These are phyloP conservation scores for Cynara cardunculus DNA, from an alignment of 129 eudicot genomes.

Conservation along the genomic window DNA sequence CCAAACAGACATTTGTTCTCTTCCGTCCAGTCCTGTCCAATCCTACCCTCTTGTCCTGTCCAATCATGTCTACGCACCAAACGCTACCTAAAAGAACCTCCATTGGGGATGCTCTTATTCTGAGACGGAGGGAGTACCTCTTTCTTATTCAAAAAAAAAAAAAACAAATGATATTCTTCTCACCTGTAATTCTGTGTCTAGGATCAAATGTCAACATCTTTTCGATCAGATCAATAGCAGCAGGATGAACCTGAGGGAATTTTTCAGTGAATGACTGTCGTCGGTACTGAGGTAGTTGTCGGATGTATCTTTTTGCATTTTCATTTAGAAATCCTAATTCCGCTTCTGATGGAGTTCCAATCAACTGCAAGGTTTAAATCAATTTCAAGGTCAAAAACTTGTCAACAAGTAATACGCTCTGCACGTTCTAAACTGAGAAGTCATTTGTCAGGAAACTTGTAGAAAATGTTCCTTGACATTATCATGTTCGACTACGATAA, in stretches of 20 bases:
- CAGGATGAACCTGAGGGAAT: slow-evolving; percentile 78
- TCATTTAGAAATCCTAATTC: slow-evolving; percentile 78
- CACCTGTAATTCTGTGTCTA: slow-evolving; percentile 82
- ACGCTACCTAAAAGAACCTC: no score
- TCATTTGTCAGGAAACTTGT: no score
- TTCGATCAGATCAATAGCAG: slow-evolving; percentile 85
- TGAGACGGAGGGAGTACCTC: not conserved
- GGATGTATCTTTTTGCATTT: slow-evolving; percentile 79
- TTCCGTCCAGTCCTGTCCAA: no score
- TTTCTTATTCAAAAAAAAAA: not conserved
- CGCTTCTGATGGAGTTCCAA: slow-evolving; percentile 91
- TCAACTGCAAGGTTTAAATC: slow-evolving; percentile 46
- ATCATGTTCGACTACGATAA: not conserved
- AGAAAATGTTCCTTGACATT: no score
- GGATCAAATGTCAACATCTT: slow-evolving; percentile 97
- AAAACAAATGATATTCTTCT: not conserved
- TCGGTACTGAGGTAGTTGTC: slow-evolving; percentile 62
- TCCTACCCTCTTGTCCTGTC: no score
- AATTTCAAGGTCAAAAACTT: not conserved
- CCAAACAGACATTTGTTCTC: no score
- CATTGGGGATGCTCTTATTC: no score
- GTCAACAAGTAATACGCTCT: not conserved
- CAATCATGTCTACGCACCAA: no score
- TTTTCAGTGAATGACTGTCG: slow-evolving; percentile 71
- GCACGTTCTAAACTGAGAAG: no score